Base-by-base conservation (phyloP, 495 filamentous ascomycete genomes). In the Paragyromitra xinjiangensis region DNA sequence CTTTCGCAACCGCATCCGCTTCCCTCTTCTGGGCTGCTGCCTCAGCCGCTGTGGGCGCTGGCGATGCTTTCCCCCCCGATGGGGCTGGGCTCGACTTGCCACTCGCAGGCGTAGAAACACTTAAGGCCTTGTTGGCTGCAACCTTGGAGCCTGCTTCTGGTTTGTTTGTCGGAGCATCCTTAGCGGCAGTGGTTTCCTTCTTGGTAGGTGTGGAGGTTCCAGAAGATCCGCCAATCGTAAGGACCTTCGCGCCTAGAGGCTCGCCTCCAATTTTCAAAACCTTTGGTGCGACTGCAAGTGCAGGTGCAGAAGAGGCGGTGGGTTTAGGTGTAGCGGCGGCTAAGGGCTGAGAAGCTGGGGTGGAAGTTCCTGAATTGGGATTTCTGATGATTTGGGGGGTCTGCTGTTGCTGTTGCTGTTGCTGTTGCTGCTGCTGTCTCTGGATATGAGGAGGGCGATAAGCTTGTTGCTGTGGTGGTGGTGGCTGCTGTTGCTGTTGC, bases 1-100 rank as follows among this genome's bases (percentile, higher is more conserved):
- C 92, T 84, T 94, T 92, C 45, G 90, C 88, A 50, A 99, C 94
- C 16, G 91, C 91, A 84, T 97, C 92, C 14, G 88, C 92, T 69
- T 93, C 91, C 69, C 94, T 91, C 37, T 83, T 84, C 51, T 85
- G 86, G n/a, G 83, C 83, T 24, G 85, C 85, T 34, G 85, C 86
- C 58, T 87, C 84, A 5, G 84, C 85, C 34, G 86, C 85, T 5
- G 82, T 59, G 64, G 71, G 65, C 16, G 74, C 77, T 29, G 81
- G 72, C n/a, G 65, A 77, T 16, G 72, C 42, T 55, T 77, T 81
- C 50, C 78, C 77, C 26, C 62, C 64, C 65, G 69, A 51, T 6
- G 76, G 50, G 3, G 76, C 56, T n/a, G 81, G 63, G 9, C 48
- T 77, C 16, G 73, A 58, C 56, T 73, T 81, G 7, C 68, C 72